A percentile compares a stretch with the other conserved stretches of the same genome.
Conservation (phyloP, 306 rosid genomes). For the Gleditsia sinensis region DNA sequence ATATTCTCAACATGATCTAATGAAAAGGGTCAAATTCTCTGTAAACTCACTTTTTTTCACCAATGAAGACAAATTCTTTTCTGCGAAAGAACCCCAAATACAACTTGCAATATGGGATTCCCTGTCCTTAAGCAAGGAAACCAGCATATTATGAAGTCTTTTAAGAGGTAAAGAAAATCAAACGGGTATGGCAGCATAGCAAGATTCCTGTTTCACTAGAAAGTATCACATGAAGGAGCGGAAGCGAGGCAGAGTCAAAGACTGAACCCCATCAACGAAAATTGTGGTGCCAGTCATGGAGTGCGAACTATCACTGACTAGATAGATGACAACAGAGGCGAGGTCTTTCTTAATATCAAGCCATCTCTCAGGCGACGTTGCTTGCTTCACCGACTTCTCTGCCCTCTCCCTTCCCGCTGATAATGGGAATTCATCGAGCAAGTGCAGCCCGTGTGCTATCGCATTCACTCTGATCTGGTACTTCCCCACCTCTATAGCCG, state of each 20-base stretch:
- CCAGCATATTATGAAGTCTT: neutral
- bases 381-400: conserved; percentile 39
- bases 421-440: conserved; percentile 61
- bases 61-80: too few relatives aligned
- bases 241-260: conserved; percentile 83
- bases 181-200: neutral
- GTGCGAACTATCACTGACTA: conserved; percentile 78
- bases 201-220: neutral
- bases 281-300: conserved; percentile 95
- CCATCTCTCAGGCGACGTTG: conserved; percentile 64
- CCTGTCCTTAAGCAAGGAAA: neutral
- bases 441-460: conserved; percentile 79
- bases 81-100: too few relatives aligned
- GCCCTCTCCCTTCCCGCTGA: conserved; percentile 53
- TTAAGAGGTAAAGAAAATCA: neutral
- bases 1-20: too few relatives aligned
- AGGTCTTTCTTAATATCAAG: conserved; percentile 72
- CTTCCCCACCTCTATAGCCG: conserved; percentile 15
- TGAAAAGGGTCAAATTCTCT: too few relatives aligned
- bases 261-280: conserved; percentile 90
- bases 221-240: conserved; percentile 75
- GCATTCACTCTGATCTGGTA: conserved; percentile 29
- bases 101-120: neutral
- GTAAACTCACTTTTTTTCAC: too few relatives aligned
- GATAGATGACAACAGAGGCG: conserved; percentile 70